Percentiles rank a stretch among this genome's conserved stretches.
Evolutionary conservation across 2,329 filamentous ascomycete genomes (phyloP).

Genomic region (Coccinonectria pachysandricola): DNA sequence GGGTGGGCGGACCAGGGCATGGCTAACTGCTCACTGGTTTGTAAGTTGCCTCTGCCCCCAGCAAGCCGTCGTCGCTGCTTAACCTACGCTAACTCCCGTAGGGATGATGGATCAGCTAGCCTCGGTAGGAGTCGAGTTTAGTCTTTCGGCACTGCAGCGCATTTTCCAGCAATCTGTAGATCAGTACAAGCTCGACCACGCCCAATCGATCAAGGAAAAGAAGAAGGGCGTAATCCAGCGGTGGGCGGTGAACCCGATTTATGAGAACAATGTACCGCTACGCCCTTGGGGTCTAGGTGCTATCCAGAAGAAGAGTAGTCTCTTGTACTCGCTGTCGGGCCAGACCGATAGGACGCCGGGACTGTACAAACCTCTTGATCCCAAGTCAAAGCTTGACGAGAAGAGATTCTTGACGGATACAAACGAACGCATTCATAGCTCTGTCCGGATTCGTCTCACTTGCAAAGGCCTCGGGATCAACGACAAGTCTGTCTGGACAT

Average conservation of each 20-base stretch:
- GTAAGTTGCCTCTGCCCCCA: too few relatives aligned
- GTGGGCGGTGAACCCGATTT: conserved; percentile 41
- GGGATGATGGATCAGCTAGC: conserved; percentile 49
- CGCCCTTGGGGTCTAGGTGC: conserved; percentile 38
- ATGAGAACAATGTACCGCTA: conserved; percentile 34
- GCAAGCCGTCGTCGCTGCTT: too few relatives aligned
- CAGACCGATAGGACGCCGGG: conserved; percentile 35
- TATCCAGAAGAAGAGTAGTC: conserved; percentile 28
- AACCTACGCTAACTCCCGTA: too few relatives aligned
- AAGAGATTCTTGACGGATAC: conserved; percentile 37
- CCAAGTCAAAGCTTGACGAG: conserved; percentile 26
- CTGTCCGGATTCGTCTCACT: conserved; percentile 42
- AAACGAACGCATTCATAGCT: conserved; percentile 45
- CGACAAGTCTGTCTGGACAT: conserved; percentile 37
- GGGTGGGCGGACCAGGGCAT: conserved; percentile 47
- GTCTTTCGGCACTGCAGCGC: conserved; percentile 29
- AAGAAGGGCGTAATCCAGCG: conserved; percentile 6
- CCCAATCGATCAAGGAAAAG: conserved; percentile 8
- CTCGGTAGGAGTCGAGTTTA: conserved; percentile 41
- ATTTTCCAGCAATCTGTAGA: conserved; percentile 26
- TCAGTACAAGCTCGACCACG: conserved; percentile 20
- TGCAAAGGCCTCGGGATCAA: conserved; percentile 39
- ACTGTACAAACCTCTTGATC: conserved; percentile 35
- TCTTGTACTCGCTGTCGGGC: conserved; percentile 35
- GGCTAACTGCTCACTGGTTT: conserved; percentile 28